Evolutionary conservation across 2,329 filamentous ascomycete genomes (phyloP).

Genomic region (Trichophaea hybrida): DNA sequence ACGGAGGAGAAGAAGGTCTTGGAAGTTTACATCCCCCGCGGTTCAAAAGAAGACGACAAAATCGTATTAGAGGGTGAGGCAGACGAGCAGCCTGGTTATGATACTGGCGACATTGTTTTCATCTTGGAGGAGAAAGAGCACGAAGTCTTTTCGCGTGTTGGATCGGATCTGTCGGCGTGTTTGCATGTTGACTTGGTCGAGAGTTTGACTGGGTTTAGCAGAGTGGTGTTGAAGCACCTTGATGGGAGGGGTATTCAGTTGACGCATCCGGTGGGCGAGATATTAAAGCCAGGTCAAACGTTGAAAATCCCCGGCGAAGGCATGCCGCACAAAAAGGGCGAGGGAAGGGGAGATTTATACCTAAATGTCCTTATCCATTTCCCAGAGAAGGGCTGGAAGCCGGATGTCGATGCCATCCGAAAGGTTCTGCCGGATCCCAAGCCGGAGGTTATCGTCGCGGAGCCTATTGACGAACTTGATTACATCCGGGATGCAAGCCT

Average conservation of each 20-base stretch:
- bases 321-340: constrained; percentile 83
- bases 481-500: constrained; percentile 73
- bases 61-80: constrained; percentile 88
- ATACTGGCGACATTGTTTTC: constrained; percentile 79
- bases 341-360: constrained; percentile 74
- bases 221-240: constrained; percentile 79
- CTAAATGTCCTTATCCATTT: constrained; percentile 75
- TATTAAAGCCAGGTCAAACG: constrained; percentile 69
- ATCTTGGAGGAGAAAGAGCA: constrained; percentile 69
- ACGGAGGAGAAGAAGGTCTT: constrained; percentile 82
- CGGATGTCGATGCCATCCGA: constrained; percentile 51
- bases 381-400: constrained; percentile 71
- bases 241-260: constrained; percentile 83
- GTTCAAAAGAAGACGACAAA: constrained; percentile 68
- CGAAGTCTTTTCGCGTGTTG: constrained; percentile 65
- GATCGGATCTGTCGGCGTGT: constrained; percentile 69
- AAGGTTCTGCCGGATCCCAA: constrained; percentile 58
- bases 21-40: constrained; percentile 88
- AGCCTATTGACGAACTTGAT: constrained; percentile 73
- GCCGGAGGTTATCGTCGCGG: constrained; percentile 46
- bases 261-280: constrained; percentile 62
- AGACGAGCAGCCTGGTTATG: constrained; percentile 45
- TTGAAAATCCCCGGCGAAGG: constrained; percentile 80
- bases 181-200: constrained; percentile 70
- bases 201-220: constrained; percentile 74